Conservation (phyloP, 2,329 filamentous ascomycete genomes). For the Botrytis medusae region DNA sequence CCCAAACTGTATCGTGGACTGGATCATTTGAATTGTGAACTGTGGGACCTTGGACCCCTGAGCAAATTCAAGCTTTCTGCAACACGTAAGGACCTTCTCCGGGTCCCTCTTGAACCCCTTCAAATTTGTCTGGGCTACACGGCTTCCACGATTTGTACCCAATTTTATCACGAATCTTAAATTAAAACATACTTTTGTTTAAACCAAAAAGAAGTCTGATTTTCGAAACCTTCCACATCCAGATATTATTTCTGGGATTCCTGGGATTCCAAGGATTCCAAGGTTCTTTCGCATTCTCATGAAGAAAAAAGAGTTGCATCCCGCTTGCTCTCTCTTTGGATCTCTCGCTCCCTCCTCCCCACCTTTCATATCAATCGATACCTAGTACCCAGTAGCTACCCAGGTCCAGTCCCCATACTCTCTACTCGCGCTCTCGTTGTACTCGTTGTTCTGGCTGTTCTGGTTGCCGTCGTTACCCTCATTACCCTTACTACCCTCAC, state of each 20-base stretch:
- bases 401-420: too few relatives aligned
- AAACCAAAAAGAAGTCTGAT: not conserved
- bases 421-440: too few relatives aligned
- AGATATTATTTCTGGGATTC: not conserved
- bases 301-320: not conserved
- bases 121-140: not conserved
- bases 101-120: not conserved
- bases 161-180: not conserved
- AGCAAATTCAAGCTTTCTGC: constrained; percentile 20
- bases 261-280: not conserved
- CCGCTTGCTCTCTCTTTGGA: not conserved
- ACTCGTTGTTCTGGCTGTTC: not conserved
- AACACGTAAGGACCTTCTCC: not conserved
- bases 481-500: not conserved
- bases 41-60: constrained; percentile 4
- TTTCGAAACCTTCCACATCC: not conserved
- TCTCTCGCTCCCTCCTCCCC: not conserved
- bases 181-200: not conserved
- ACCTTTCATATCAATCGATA: not conserved
- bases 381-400: not conserved
- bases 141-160: not conserved
- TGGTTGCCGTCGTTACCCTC: not conserved
- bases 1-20: not conserved
- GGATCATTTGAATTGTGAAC: not conserved
- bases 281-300: not conserved